Percentiles rank a stretch among this genome's conserved stretches.
These are phyloP conservation scores for Reticulascus tulasneorum DNA, from an alignment of 2,329 filamentous ascomycete species.

Conservation along the genomic window DNA sequence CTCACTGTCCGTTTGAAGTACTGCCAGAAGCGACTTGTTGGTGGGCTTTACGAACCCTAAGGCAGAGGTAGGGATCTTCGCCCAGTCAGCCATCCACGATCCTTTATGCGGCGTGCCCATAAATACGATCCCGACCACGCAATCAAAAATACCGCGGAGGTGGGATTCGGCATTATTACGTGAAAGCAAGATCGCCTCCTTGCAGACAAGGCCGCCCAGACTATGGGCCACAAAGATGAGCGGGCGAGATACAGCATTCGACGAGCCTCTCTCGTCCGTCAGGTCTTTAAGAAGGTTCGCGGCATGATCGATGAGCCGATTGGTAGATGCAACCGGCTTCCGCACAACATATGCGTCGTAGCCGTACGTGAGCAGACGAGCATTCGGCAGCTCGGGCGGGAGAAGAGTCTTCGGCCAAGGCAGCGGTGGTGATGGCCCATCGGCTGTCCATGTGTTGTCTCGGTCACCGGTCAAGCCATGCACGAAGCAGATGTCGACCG, in stretches of 20 bases:
- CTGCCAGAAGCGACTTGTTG: slow-evolving; percentile 24
- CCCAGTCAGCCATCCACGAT: slow-evolving; percentile 29
- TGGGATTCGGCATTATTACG: no score
- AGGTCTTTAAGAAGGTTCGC: slow-evolving; percentile 26
- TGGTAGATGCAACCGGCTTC: slow-evolving; percentile 17
- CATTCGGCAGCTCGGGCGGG: slow-evolving; percentile 20
- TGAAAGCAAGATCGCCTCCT: slow-evolving; percentile 29
- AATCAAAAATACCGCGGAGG: slow-evolving; percentile 22
- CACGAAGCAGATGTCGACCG: slow-evolving; percentile 29
- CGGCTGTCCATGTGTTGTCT: slow-evolving; percentile 32
- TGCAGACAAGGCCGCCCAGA: slow-evolving; percentile 34
- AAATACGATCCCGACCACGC: slow-evolving; percentile 26
- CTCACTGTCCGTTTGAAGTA: slow-evolving; percentile 22
- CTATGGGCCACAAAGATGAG: slow-evolving; percentile 34
- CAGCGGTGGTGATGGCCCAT: slow-evolving; percentile 12
- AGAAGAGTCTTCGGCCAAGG: slow-evolving; percentile 32
- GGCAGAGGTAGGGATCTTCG: slow-evolving; percentile 20
- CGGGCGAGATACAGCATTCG: slow-evolving; percentile 18
- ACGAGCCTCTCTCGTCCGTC: slow-evolving; percentile 16
- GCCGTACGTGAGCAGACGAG: slow-evolving; percentile 34
- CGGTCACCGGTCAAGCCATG: slow-evolving; percentile 37
- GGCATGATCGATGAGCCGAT: slow-evolving; percentile 24
- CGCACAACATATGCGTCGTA: slow-evolving; percentile 32
- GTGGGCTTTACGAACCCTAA: slow-evolving; percentile 26
- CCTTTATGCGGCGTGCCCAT: slow-evolving; percentile 34